Conservation (phyloP, 345 rosid genomes). For the Toxicodendron radicans region DNA sequence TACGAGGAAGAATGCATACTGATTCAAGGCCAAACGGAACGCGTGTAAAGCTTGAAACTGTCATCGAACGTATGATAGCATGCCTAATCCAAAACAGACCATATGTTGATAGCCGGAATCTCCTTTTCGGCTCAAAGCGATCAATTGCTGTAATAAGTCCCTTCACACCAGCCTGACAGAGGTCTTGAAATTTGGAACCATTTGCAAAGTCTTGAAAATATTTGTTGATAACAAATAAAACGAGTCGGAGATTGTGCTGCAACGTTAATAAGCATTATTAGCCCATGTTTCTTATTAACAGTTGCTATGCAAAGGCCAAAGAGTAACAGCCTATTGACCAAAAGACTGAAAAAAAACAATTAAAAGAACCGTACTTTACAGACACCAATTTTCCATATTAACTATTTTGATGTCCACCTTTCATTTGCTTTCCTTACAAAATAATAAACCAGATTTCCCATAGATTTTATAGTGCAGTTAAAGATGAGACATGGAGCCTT, state of each 20-base stretch:
- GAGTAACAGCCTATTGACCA: too few species aligned
- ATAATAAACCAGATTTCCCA: too few species aligned
- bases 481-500: too few species aligned
- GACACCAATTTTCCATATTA: too few species aligned
- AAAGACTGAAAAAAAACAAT: too few species aligned
- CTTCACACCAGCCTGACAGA: conserved; percentile 93
- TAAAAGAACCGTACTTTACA: too few species aligned
- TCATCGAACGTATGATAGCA: conserved; percentile 86
- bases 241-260: conserved; percentile 98
- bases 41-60: conserved; percentile 78
- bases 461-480: too few species aligned
- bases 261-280: conserved; percentile 11
- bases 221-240: conserved; percentile 82
- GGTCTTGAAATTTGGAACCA: conserved; percentile 82
- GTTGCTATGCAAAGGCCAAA: too few species aligned
- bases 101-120: conserved; percentile 78
- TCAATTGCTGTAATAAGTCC: conserved; percentile 94
- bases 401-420: too few species aligned
- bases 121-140: conserved; percentile 84
- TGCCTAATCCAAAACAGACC: conserved; percentile 94
- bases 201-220: conserved; percentile 81
- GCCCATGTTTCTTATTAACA: neutral
- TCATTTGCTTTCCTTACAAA: too few species aligned
- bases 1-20: conserved; percentile 39
- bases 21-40: conserved; percentile 93